These are phyloP conservation scores for Tulasnella sp. DNA, from an alignment of 768 basidiomycete species.

Conservation along the genomic window DNA sequence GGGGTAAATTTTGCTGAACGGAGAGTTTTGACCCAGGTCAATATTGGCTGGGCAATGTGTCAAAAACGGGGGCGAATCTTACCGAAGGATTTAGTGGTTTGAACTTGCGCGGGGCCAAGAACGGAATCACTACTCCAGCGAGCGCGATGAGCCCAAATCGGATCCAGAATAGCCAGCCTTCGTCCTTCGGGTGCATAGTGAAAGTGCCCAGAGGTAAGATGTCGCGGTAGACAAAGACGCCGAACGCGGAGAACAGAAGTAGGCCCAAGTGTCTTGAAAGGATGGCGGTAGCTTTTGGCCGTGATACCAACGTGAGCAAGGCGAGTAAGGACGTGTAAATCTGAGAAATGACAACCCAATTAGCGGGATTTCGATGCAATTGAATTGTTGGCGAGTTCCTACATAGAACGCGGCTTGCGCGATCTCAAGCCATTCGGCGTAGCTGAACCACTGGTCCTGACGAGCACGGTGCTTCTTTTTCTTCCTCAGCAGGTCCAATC, in stretches of 20 bases:
- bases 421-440: slow-evolving; percentile 26
- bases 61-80: too few species aligned
- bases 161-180: slow-evolving; percentile 40
- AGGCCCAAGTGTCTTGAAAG: slow-evolving; percentile 37
- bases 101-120: slow-evolving; percentile 46
- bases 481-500: slow-evolving; percentile 12
- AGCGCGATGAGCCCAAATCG: slow-evolving; percentile 38
- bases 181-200: slow-evolving; percentile 38
- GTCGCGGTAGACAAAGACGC: slow-evolving; percentile 33
- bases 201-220: slow-evolving; percentile 50
- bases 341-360: slow-evolving; percentile 23
- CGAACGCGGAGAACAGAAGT: slow-evolving; percentile 37
- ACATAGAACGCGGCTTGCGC: slow-evolving; percentile 29
- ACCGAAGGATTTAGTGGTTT: slow-evolving; percentile 46
- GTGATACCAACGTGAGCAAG: slow-evolving; percentile 32
- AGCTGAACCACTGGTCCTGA: slow-evolving; percentile 22
- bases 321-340: slow-evolving; percentile 37
- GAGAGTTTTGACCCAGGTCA: background rate
- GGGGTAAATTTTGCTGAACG: slow-evolving; percentile 27
- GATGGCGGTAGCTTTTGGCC: slow-evolving; percentile 31
- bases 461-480: slow-evolving; percentile 26
- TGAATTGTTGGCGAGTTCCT: slow-evolving; percentile 16
- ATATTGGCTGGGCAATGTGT: background rate
- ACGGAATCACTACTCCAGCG: slow-evolving; percentile 40
- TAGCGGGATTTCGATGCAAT: background rate